phyloP scores from a whole-genome alignment of 2,329 filamentous ascomycete genomes.

The Colletotrichum lupini region DNA sequence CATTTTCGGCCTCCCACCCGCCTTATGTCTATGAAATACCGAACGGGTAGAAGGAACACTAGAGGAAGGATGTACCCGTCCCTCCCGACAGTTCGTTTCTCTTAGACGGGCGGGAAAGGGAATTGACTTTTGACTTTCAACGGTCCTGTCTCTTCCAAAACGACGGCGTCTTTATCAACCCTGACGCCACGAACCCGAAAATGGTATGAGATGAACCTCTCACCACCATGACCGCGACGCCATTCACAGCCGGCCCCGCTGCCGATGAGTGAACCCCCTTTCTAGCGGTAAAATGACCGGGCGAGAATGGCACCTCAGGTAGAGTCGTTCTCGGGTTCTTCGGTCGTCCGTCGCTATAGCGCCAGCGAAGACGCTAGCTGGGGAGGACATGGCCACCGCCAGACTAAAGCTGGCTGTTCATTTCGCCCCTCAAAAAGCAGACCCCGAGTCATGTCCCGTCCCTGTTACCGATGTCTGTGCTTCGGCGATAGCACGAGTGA shows the following conservation, averaged over 20 bases:
- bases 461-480: not conserved
- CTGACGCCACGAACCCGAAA: constrained; percentile 2
- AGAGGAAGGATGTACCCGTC: constrained; percentile 22
- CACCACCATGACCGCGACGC: not conserved
- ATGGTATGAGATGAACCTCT: constrained; percentile 12
- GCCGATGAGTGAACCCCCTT: not conserved
- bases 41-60: not conserved
- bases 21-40: not conserved
- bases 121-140: constrained; percentile 10
- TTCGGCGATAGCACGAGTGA: constrained; percentile 16
- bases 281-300: not conserved
- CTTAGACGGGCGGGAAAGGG: not conserved
- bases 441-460: constrained; percentile 19
- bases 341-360: constrained; percentile 4
- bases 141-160: constrained; percentile 16
- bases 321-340: not conserved
- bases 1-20: not conserved
- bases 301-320: not conserved
- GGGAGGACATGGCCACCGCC: not conserved
- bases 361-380: constrained; percentile 1
- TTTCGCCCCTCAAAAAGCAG: not conserved
- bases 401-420: not conserved
- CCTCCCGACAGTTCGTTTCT: constrained; percentile 12
- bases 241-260: not conserved
- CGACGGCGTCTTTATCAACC: constrained; percentile 1